Base-by-base conservation (phyloP, 2,329 filamentous ascomycete species). In the Teratosphaeriaceae sp. region DNA sequence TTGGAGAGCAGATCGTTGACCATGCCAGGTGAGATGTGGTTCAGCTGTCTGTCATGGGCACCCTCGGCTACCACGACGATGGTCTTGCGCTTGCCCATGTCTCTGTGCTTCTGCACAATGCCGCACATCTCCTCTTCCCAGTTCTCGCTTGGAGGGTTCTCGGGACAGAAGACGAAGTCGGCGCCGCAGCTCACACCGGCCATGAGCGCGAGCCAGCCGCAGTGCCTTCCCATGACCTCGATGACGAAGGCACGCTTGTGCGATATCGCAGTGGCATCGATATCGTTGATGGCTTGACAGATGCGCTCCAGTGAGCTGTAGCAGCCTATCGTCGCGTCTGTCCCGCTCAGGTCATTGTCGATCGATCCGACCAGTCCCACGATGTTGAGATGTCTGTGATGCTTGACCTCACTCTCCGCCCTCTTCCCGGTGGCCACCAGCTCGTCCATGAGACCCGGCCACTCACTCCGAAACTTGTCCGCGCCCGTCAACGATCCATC, bases 51-150 rank as follows among this genome's bases (percentile, higher is more conserved):
- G 67, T 96, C 89, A 53, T 89, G 84, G 36, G 92, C 92, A 53
- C 92, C 92, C 68, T 98, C 92, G 40, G 92, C 92, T 40, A 98
- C 85, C 57, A 98, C 95, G 58, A 98, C 90, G 57, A 97, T 97
- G 1, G 92, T 97, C 73, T 95, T 94, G 58, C 92, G 80, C 76
- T 97, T 98, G 60, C 92, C 92, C 60, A 88, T 76, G 49, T 76
- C 73, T 52, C 92, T 83, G 69, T 97, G 92, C 82, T 92, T 58
- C 45, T 57, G 75, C 44, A 96, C 81, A 40, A 92, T 80, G 18
- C 73, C 68, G 59, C 80, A 85, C 88, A 96, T 95, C 46, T 94
- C 83, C 46, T 87, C 78, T 63, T 85, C 80, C 92, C 92, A 98
- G 58, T 90, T 84, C 49, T 86, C 80, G 46, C 80, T 76, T 35